A percentile compares a stretch with the other conserved stretches of the same genome.
Evolutionary conservation across 2,329 filamentous ascomycete species (phyloP).

Genomic region (Epicoccum nigrum): DNA sequence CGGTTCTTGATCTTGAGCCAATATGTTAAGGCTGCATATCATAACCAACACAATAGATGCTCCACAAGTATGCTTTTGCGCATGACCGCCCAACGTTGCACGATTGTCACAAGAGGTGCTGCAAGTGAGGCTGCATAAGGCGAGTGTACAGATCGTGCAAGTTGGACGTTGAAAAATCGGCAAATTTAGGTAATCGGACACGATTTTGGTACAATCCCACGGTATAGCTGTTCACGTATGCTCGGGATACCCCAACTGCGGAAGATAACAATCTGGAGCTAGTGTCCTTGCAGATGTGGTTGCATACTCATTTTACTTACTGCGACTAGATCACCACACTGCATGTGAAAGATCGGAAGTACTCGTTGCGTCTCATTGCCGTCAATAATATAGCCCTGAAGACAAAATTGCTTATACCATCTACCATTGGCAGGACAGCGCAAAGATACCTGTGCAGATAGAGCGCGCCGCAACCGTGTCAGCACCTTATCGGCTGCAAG

Average conservation of each 20-base stretch:
- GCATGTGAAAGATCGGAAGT: too few species aligned
- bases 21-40: too few species aligned
- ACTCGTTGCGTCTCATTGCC: neutral
- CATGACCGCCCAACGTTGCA: neutral
- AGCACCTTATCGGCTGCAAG: conserved; percentile 10
- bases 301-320: too few species aligned
- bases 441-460: neutral
- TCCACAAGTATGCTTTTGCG: neutral
- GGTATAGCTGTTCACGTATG: too few species aligned
- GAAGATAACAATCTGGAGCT: too few species aligned
- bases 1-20: too few species aligned
- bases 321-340: too few species aligned
- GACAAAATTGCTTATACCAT: neutral
- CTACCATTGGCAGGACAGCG: neutral
- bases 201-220: too few species aligned
- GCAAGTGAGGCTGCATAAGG: neutral
- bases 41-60: too few species aligned
- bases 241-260: too few species aligned
- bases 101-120: neutral
- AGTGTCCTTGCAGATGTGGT: too few species aligned
- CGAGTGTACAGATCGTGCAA: neutral
- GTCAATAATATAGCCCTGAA: neutral
- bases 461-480: conserved; percentile 1
- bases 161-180: neutral
- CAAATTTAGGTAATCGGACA: neutral